Conservation (phyloP, 352 stramenopile species). For the Phytophthora megakarya region DNA sequence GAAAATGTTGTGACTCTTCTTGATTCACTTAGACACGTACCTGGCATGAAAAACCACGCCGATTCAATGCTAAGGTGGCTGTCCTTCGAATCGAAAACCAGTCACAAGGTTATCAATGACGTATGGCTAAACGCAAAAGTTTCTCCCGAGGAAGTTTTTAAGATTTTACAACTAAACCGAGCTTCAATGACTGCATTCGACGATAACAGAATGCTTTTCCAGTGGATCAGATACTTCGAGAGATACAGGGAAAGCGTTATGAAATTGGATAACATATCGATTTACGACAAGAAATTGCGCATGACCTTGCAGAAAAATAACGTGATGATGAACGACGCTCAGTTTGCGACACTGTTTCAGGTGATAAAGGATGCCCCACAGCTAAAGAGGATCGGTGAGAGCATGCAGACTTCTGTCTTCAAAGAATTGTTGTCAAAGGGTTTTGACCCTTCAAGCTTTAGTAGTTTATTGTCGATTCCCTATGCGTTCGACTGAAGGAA, state of each 20-base stretch:
- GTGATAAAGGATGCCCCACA: neutral
- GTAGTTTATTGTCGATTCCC: neutral
- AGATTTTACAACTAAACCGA: neutral
- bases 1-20: neutral
- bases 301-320: no score
- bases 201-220: neutral
- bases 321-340: neutral
- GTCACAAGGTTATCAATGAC: neutral
- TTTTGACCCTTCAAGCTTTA: neutral
- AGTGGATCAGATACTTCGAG: neutral
- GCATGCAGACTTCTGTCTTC: neutral
- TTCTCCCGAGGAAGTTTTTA: neutral
- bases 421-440: neutral
- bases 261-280: neutral
- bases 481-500: neutral
- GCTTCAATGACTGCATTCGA: neutral
- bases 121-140: neutral
- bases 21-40: neutral
- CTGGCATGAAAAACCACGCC: neutral
- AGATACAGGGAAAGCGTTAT: neutral
- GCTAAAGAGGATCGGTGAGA: neutral
- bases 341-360: slow-evolving; percentile 1
- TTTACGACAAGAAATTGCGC: neutral
- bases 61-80: neutral
- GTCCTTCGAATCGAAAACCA: neutral